Conservation (phyloP, 257 asterid genomes). For the Datura wrightii region DNA sequence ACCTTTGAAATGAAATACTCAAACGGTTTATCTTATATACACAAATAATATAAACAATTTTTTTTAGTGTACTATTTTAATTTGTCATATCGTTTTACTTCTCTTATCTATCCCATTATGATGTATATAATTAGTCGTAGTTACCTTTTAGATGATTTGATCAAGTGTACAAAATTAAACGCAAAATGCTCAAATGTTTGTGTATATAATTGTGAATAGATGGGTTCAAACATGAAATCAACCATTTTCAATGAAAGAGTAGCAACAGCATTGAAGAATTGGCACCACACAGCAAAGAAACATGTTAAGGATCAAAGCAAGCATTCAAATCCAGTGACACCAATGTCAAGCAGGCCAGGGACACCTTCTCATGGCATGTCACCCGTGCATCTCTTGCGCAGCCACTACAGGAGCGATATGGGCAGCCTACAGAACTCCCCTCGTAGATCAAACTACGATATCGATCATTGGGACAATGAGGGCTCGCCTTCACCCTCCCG, state of each 20-base stretch:
- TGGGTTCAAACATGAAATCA: conserved; percentile 94
- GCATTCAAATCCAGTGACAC: conserved; percentile 50
- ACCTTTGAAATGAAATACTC: too few species aligned
- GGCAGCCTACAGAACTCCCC: conserved; percentile 50
- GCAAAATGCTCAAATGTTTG: background rate
- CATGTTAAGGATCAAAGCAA: conserved; percentile 61
- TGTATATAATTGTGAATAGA: conserved; percentile 45
- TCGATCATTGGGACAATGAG: conserved; percentile 49
- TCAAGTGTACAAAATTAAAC: background rate
- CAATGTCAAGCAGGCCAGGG: conserved; percentile 62
- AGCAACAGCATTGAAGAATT: conserved; percentile 67
- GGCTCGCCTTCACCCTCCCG: conserved; percentile 54
- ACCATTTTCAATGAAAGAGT: conserved; percentile 81
- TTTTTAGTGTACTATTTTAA: too few species aligned
- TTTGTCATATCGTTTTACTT: too few species aligned
- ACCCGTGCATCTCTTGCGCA: conserved; percentile 73
- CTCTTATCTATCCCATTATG: too few species aligned
- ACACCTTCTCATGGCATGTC: conserved; percentile 72
- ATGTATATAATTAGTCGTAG: too few species aligned
- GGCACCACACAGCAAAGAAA: conserved; percentile 93
- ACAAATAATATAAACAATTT: too few species aligned
- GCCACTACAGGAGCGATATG: conserved; percentile 50
- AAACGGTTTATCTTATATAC: too few species aligned
- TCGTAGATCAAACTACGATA: conserved; percentile 39
- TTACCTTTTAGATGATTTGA: too few species aligned